phyloP scores from a whole-genome alignment of 1,139 yeast genomes.

The Eremothecium gossypii region DNA sequence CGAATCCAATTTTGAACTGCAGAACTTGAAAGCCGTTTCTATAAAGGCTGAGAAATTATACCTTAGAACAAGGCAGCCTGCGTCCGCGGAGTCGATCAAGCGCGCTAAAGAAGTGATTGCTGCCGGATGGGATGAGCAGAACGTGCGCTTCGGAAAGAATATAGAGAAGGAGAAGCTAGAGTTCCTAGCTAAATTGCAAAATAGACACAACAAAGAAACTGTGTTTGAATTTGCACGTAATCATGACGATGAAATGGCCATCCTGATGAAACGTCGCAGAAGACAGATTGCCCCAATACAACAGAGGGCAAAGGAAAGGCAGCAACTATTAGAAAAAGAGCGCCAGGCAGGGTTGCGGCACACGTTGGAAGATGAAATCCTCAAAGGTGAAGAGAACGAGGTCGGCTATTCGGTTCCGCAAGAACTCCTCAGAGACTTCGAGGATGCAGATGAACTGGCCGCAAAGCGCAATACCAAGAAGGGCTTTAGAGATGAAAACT shows the following conservation, averaged over 20 bases:
- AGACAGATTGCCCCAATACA: slow-evolving; percentile 84
- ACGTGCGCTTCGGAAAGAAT: slow-evolving; percentile 65
- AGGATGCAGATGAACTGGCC: slow-evolving; percentile 50
- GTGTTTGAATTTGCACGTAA: slow-evolving; percentile 77
- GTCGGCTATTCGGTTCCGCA: slow-evolving; percentile 49
- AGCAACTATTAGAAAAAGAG: slow-evolving; percentile 62
- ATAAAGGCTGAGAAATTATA: slow-evolving; percentile 81
- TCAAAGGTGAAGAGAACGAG: slow-evolving; percentile 45
- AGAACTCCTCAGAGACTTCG: slow-evolving; percentile 45
- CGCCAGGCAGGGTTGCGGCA: slow-evolving; percentile 69
- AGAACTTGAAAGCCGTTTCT: slow-evolving; percentile 60
- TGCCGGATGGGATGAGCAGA: slow-evolving; percentile 88
- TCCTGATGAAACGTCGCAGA: slow-evolving; percentile 79
- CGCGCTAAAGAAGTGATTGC: slow-evolving; percentile 72
- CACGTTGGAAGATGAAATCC: slow-evolving; percentile 60
- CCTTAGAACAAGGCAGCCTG: slow-evolving; percentile 75
- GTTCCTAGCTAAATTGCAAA: slow-evolving; percentile 60
- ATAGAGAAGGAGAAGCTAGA: slow-evolving; percentile 64
- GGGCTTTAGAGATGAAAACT: slow-evolving; percentile 68
- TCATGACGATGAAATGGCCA: slow-evolving; percentile 63
- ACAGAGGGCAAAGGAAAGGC: slow-evolving; percentile 62
- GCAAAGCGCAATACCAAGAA: slow-evolving; percentile 33
- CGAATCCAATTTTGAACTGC: slow-evolving; percentile 60
- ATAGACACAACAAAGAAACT: slow-evolving; percentile 71
- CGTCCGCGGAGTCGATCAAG: slow-evolving; percentile 76